Evolutionary conservation across 768 basidiomycete species (phyloP).

Genomic region (Trametes punicea): DNA sequence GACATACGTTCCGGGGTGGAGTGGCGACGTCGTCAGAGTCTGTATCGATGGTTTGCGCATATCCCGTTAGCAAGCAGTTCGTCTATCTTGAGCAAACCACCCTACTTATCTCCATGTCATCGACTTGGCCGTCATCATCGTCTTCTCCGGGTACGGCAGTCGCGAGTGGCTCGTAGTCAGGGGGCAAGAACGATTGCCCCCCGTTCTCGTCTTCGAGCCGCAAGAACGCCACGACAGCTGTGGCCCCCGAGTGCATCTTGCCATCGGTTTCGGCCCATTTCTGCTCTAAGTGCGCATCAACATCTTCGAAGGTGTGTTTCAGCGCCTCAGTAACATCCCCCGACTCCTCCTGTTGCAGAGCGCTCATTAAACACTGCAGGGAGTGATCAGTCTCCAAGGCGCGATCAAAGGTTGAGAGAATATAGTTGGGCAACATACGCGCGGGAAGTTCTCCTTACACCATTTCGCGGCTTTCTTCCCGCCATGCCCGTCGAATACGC

Average conservation of each 20-base stretch:
- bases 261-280: constrained; percentile 85
- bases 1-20: constrained; percentile 41
- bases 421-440: constrained; percentile 46
- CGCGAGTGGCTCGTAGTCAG: constrained; percentile 19
- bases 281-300: constrained; percentile 79
- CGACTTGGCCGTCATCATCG: constrained; percentile 40
- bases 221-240: constrained; percentile 93
- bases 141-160: constrained; percentile 30
- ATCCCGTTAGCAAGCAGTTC: constrained; percentile 11
- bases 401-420: neutral
- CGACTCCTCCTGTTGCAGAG: constrained; percentile 55
- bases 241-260: constrained; percentile 94
- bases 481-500: constrained; percentile 97
- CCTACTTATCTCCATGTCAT: constrained; percentile 44
- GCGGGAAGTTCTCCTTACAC: constrained; percentile 95
- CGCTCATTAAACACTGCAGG: constrained; percentile 57
- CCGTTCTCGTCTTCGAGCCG: constrained; percentile 83
- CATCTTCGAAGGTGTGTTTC: constrained; percentile 90
- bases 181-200: constrained; percentile 58
- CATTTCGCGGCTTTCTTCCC: constrained; percentile 99
- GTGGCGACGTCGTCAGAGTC: constrained; percentile 11
- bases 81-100: constrained; percentile 25
- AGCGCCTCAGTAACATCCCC: constrained; percentile 78
- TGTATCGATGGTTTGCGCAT: neutral
- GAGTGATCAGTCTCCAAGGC: neutral